A percentile compares a stretch with the other conserved stretches of the same genome.
Conservation (phyloP, 176 grass and related monocot species). For the Pontederia crassipes region DNA sequence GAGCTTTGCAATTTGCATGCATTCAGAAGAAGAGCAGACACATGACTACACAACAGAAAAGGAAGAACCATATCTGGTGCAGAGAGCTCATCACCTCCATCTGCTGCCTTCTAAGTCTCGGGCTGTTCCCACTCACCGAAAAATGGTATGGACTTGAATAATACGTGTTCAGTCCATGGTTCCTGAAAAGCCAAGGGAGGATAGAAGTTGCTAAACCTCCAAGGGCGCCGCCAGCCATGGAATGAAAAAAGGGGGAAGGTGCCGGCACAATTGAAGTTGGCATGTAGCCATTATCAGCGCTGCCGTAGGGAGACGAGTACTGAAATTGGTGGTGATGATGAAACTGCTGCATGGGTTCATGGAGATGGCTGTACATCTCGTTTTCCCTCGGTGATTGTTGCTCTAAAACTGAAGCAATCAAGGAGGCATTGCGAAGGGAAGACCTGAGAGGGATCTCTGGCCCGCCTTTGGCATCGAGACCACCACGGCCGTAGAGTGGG, state of each 20-base stretch:
- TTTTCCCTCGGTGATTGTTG: neutral
- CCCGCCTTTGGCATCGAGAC: neutral
- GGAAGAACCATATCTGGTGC: constrained; percentile 76
- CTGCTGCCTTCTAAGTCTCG: constrained; percentile 45
- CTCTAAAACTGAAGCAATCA: neutral
- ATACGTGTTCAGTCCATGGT: constrained; percentile 14
- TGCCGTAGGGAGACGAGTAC: neutral
- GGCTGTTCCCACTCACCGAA: constrained; percentile 12
- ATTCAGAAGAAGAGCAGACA: constrained; percentile 66
- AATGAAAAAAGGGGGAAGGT: constrained; percentile 20
- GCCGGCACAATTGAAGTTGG: neutral
- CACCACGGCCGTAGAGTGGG: constrained; percentile 80
- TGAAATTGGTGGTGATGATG: neutral
- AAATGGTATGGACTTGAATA: constrained; percentile 30
- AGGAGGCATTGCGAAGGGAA: constrained; percentile 7
- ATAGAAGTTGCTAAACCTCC: constrained; percentile 43
- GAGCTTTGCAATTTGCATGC: too few relatives aligned
- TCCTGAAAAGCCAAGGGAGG: constrained; percentile 40
- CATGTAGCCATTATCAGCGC: neutral
- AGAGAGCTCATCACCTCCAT: constrained; percentile 57
- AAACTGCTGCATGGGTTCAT: neutral
- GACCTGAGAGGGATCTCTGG: constrained; percentile 37
- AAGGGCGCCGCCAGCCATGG: constrained; percentile 43
- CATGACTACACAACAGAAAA: constrained; percentile 40
- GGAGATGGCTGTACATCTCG: neutral